These are phyloP conservation scores for Trypanosoma avium DNA, from an alignment of 208 protist genomes.

Conservation along the genomic window DNA sequence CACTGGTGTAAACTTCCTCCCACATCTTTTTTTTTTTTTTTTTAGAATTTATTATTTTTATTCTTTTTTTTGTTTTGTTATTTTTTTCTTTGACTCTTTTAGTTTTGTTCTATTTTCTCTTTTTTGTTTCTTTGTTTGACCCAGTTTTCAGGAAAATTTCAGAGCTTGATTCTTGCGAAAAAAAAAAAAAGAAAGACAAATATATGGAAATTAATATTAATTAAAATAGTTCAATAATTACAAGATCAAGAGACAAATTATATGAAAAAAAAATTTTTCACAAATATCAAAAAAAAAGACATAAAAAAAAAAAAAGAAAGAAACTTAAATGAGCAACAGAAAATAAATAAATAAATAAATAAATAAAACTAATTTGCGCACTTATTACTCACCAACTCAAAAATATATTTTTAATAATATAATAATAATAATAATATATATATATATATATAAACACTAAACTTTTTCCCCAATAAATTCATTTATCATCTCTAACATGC, in stretches of 20 bases:
- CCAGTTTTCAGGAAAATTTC: too few relatives aligned
- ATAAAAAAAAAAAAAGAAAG: neutral
- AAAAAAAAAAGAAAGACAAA: too few relatives aligned
- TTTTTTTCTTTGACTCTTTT: neutral
- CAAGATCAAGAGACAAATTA: too few relatives aligned
- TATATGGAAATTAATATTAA: too few relatives aligned
- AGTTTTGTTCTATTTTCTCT: neutral
- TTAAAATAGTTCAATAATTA: too few relatives aligned
- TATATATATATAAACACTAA: neutral
- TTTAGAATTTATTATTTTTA: neutral
- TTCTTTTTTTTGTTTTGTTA: too few relatives aligned
- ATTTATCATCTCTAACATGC: slow-evolving; percentile 27
- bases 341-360: neutral
- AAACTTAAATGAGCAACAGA: neutral
- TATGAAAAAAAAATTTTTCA: too few relatives aligned
- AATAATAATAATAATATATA: slow-evolving; percentile 12
- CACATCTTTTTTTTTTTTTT: slow-evolving; percentile 36
- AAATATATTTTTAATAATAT: neutral
- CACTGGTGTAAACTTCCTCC: slow-evolving; percentile 42
- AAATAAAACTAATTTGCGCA: too few relatives aligned
- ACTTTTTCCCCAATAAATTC: neutral
- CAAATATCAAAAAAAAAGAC: too few relatives aligned
- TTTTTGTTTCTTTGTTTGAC: too few relatives aligned
- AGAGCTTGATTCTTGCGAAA: too few relatives aligned
- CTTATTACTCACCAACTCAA: too few relatives aligned